phyloP scores from a whole-genome alignment of 805 yeast genomes.

The Candida germanica region DNA sequence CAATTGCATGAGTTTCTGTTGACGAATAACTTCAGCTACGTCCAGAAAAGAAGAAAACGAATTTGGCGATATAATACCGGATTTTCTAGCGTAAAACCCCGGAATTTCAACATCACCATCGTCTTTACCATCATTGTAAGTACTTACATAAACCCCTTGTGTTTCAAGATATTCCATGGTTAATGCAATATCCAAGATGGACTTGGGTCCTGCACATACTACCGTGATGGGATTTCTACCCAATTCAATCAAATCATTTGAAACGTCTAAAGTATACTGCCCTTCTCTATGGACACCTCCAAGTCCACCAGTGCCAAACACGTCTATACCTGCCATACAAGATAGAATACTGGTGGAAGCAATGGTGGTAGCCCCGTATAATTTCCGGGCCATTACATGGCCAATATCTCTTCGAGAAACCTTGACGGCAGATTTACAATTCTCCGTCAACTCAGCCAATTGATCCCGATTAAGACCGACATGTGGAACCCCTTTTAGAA shows the following conservation, averaged over 20 bases:
- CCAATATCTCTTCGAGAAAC: constrained; percentile 82
- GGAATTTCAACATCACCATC: constrained; percentile 47
- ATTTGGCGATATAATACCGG: constrained; percentile 72
- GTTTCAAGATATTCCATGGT: constrained; percentile 88
- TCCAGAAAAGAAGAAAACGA: constrained; percentile 48
- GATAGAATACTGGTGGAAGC: constrained; percentile 87
- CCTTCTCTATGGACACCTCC: constrained; percentile 90
- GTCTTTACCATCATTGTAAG: constrained; percentile 44
- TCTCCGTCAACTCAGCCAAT: constrained; percentile 49
- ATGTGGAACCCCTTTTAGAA: constrained; percentile 64
- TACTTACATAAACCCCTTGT: constrained; percentile 83
- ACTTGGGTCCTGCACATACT: constrained; percentile 91
- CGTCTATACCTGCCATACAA: constrained; percentile 68
- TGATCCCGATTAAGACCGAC: constrained; percentile 60
- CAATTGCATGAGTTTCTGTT: constrained; percentile 46
- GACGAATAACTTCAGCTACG: constrained; percentile 62
- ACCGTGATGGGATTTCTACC: constrained; percentile 82
- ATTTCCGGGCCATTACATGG: constrained; percentile 55
- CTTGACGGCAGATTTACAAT: constrained; percentile 43
- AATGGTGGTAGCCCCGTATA: constrained; percentile 87
- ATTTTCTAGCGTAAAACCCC: constrained; percentile 76
- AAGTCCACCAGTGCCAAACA: constrained; percentile 90
- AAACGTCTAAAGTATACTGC: constrained; percentile 70
- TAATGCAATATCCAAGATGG: constrained; percentile 73
- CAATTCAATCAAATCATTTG: constrained; percentile 85